Conservation (phyloP, 495 filamentous ascomycete genomes). For the Trichoderma asperelloides region DNA sequence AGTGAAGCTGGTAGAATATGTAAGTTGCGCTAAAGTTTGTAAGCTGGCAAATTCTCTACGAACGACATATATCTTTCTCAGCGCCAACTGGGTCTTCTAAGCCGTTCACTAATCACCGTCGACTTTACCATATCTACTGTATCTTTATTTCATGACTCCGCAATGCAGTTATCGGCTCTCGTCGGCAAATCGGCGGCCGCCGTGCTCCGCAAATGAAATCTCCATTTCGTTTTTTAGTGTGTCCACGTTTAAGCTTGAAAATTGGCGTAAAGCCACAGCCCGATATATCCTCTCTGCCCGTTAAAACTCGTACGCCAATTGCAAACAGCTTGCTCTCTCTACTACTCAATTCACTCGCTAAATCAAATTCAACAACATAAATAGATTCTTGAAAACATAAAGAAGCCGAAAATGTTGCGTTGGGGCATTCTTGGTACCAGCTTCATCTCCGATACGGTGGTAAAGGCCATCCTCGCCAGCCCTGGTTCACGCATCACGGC, state of each 20-base stretch:
- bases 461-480: neutral
- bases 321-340: neutral
- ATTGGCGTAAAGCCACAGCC: neutral
- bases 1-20: too few species aligned
- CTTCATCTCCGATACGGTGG: neutral
- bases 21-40: too few species aligned
- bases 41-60: too few species aligned
- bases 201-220: conserved; percentile 2
- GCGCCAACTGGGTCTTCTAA: neutral
- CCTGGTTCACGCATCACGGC: neutral
- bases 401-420: neutral
- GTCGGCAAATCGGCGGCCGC: neutral
- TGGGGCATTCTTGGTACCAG: neutral
- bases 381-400: neutral
- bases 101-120: neutral
- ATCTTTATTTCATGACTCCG: neutral
- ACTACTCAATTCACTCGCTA: neutral
- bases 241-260: neutral
- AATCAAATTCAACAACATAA: neutral
- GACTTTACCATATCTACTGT: neutral
- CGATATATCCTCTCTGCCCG: neutral
- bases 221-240: neutral
- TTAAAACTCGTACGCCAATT: neutral
- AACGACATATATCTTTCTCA: too few species aligned
- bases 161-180: neutral